Percentiles rank a stretch among this genome's conserved stretches.
These are phyloP conservation scores for Boletus semigastroideus DNA, from an alignment of 1,284 basidiomycete genomes.

Conservation along the genomic window DNA sequence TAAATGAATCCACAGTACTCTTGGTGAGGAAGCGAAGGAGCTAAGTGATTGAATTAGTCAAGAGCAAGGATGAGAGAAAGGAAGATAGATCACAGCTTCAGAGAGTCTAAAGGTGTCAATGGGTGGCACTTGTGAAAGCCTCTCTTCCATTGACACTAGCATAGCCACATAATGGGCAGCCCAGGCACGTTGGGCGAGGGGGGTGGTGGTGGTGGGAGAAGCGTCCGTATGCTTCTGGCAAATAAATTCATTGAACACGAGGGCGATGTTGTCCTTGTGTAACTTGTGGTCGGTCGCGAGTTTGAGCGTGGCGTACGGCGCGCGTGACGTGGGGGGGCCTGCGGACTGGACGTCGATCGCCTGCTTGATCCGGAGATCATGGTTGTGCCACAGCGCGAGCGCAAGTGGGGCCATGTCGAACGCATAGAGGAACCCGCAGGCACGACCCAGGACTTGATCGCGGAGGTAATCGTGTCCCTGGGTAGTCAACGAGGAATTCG, in stretches of 20 bases:
- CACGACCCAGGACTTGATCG: constrained; percentile 36
- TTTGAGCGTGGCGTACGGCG: constrained; percentile 44
- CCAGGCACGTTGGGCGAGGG: constrained; percentile 54
- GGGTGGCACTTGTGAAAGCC: constrained; percentile 29
- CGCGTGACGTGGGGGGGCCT: constrained; percentile 35
- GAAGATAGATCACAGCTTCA: constrained; percentile 30
- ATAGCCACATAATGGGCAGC: constrained; percentile 43
- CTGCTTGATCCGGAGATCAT: constrained; percentile 37
- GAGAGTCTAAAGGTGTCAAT: constrained; percentile 44
- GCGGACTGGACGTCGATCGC: constrained; percentile 59
- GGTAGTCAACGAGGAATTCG: constrained; percentile 13
- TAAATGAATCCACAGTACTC: constrained; percentile 46
- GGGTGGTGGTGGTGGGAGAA: constrained; percentile 12
- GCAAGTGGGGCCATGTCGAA: constrained; percentile 43
- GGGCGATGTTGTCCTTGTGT: constrained; percentile 40
- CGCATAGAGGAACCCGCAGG: constrained; percentile 38
- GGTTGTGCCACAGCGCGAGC: constrained; percentile 36
- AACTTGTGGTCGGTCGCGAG: constrained; percentile 38
- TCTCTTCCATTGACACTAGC: constrained; percentile 21
- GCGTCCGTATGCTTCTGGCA: constrained; percentile 28
- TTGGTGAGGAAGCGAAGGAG: constrained; percentile 47
- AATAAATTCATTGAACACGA: constrained; percentile 39
- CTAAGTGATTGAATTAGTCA: constrained; percentile 15
- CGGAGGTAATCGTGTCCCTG: constrained; percentile 26
- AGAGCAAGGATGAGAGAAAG: background rate